Conservation (phyloP, 2,329 filamentous ascomycete genomes). For the Nemania sp. region DNA sequence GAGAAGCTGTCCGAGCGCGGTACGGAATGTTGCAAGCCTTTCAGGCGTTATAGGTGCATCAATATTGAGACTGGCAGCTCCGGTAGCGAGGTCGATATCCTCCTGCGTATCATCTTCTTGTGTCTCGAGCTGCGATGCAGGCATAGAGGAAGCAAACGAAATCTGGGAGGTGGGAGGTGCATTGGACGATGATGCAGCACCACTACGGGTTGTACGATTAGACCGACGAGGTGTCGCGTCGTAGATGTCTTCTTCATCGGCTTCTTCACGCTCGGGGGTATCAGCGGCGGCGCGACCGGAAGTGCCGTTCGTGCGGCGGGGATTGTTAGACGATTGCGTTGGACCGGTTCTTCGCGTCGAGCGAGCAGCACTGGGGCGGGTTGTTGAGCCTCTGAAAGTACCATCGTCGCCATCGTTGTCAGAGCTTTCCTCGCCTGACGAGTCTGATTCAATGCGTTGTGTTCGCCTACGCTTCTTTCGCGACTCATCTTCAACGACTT, state of each 20-base stretch:
- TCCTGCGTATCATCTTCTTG: conserved; percentile 50
- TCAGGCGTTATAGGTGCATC: conserved; percentile 58
- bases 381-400: conserved; percentile 45
- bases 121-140: conserved; percentile 69
- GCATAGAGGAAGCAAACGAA: conserved; percentile 81
- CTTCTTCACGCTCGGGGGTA: conserved; percentile 45
- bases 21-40: conserved; percentile 76
- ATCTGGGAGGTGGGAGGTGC: conserved; percentile 45
- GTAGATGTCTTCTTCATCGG: conserved; percentile 56
- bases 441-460: conserved; percentile 60
- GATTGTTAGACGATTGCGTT: conserved; percentile 35
- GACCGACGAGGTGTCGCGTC: conserved; percentile 50
- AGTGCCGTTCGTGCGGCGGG: conserved; percentile 36
- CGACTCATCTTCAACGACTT: conserved; percentile 80
- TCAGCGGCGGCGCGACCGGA: conserved; percentile 37
- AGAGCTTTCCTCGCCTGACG: conserved; percentile 61
- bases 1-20: conserved; percentile 80
- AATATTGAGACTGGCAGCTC: conserved; percentile 46
- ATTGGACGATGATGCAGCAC: conserved; percentile 43
- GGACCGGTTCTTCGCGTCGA: conserved; percentile 38
- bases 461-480: conserved; percentile 82
- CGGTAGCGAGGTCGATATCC: conserved; percentile 43
- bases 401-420: conserved; percentile 59
- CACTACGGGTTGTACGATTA: conserved; percentile 47
- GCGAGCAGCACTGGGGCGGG: conserved; percentile 43